Evolutionary conservation across 139 green algal genomes (phyloP).

Genomic region (Tetradesmus lagerheimii): DNA sequence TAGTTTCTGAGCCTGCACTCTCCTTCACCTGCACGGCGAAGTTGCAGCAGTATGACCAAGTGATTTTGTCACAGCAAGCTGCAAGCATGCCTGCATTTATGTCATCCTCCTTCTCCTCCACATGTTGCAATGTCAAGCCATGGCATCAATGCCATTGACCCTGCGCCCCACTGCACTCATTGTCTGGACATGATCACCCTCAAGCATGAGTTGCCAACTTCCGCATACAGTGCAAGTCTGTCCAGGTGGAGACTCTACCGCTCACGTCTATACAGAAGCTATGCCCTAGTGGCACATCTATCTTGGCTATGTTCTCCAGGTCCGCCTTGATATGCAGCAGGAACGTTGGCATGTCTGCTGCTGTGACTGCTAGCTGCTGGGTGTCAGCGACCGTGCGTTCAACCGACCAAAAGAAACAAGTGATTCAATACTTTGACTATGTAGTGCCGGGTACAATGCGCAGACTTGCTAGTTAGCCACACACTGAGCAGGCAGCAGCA

Average conservation of each 20-base stretch:
- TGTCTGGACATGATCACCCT: too few relatives aligned
- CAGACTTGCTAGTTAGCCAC: background rate
- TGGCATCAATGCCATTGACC: too few relatives aligned
- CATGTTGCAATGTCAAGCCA: too few relatives aligned
- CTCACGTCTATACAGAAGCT: conserved; percentile 69
- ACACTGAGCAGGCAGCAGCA: background rate
- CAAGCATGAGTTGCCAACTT: too few relatives aligned
- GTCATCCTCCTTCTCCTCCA: too few relatives aligned
- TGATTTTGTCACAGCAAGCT: too few relatives aligned
- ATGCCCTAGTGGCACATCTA: conserved; percentile 58
- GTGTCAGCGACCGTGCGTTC: too few relatives aligned
- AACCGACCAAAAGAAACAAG: background rate
- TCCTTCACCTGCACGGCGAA: conserved; percentile 85
- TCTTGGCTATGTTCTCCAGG: conserved; percentile 73
- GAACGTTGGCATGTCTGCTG: conserved; percentile 60
- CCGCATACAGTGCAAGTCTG: too few relatives aligned
- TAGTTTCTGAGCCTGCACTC: conserved; percentile 64
- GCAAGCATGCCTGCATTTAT: too few relatives aligned
- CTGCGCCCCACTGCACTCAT: too few relatives aligned
- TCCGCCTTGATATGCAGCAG: conserved; percentile 73
- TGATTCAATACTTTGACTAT: background rate
- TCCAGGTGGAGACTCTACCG: background rate
- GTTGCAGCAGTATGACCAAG: too few relatives aligned
- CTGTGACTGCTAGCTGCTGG: background rate
- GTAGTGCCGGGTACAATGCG: too few relatives aligned